Base-by-base conservation (phyloP, 2,329 filamentous ascomycete species). In the Ambrosiella cleistominuta region DNA sequence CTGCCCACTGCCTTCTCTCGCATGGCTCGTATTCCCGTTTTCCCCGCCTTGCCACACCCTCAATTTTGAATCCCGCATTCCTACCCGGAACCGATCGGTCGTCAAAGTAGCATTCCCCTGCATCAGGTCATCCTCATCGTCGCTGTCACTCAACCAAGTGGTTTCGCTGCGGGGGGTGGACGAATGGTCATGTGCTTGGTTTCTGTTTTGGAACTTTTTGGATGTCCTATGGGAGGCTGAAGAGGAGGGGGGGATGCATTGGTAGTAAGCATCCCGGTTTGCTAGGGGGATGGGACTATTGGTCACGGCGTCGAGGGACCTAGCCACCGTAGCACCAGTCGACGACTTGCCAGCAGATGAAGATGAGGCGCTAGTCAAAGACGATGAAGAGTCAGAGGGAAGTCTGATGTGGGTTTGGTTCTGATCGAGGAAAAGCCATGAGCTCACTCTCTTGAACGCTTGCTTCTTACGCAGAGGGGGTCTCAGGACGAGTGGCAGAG, bases 381-480 rank as follows among this genome's bases (percentile, higher is more conserved):
- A 53, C 7, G 51, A 53, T 1, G 51, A 53, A 13, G 51, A 53
- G 17, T 38, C n/a, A 2, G 35, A 53, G n/a, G 51, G 51, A 35
- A 53, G 15, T n/a, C 35, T 53, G 17, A 9, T 7, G 7, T 39
- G 35, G 35, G 15, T 17, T 53, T 39, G 15, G 9, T 38, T 67
- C 57, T 68, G 66, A 59, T 71, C 66, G 50, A 75, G 71, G 63
- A 77, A 79, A 35, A 83, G 70, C 79, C 80, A 83, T 63, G 67
- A 74, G 2, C 80, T 82, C 7, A 83, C 77, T 13, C 75, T 73
- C 8, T 79, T 80, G 65, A 84, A 83, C 0, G 80, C 82, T 65
- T 83, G 83, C 72, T 82, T 83, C 71, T 83, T 83, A 60, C 80
- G 72, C 61, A 83, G 66, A 1, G 78, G 78, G 7, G 79, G 79